Evolutionary conservation across 2,329 filamentous ascomycete species (phyloP).

Genomic region (Furcasterigmium furcatum): DNA sequence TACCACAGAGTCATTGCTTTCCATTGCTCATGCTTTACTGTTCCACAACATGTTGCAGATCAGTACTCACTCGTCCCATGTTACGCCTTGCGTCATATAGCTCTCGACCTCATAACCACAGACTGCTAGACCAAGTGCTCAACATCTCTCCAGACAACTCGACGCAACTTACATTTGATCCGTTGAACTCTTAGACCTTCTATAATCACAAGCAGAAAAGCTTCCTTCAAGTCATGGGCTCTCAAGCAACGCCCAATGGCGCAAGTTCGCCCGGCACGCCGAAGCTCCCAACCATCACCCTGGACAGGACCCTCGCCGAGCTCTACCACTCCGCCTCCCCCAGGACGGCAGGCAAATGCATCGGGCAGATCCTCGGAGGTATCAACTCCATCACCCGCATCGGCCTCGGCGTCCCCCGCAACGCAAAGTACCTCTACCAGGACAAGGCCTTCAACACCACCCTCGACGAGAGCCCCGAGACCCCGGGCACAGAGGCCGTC

Average conservation of each 20-base stretch:
- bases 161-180: too few relatives aligned
- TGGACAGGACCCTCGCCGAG: constrained; percentile 29
- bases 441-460: constrained; percentile 25
- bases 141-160: too few relatives aligned
- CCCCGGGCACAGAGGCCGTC: constrained; percentile 3
- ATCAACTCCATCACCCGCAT: constrained; percentile 20
- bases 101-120: too few relatives aligned
- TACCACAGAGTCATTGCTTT: too few relatives aligned
- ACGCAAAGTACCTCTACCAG: constrained; percentile 32
- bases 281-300: constrained; percentile 23
- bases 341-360: constrained; percentile 14
- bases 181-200: too few relatives aligned
- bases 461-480: constrained; percentile 5
- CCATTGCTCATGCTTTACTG: too few relatives aligned
- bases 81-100: too few relatives aligned
- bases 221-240: not conserved
- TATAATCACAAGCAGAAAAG: too few relatives aligned
- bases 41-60: too few relatives aligned
- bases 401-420: constrained; percentile 23
- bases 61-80: too few relatives aligned
- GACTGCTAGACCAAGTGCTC: too few relatives aligned
- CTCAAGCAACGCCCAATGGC: not conserved
- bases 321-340: constrained; percentile 24
- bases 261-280: too few relatives aligned
- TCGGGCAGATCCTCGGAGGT: constrained; percentile 25